phyloP scores from a whole-genome alignment of 1,139 yeast species.

The Hansenula lynferdii region DNA sequence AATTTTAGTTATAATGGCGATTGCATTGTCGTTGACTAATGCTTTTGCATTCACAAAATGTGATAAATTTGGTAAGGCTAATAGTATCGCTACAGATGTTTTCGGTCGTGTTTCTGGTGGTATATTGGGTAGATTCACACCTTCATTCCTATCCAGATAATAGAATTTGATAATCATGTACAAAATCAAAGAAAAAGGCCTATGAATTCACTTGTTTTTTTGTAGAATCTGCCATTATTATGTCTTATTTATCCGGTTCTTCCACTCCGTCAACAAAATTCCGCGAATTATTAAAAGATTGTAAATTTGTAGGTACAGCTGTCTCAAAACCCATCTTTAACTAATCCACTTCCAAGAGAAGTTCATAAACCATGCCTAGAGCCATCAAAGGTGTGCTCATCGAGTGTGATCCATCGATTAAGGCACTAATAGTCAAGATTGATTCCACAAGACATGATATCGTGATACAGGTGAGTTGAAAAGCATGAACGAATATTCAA shows the following conservation, averaged over 20 bases:
- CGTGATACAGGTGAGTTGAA: constrained; percentile 64
- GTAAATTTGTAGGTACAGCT: too few species aligned
- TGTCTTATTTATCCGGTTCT: too few species aligned
- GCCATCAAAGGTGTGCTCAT: constrained; percentile 32
- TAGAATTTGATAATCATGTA: too few species aligned
- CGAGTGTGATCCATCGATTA: constrained; percentile 83
- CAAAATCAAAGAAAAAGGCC: too few species aligned
- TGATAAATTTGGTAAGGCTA: constrained; percentile 87
- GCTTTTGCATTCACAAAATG: constrained; percentile 88
- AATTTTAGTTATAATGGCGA: constrained; percentile 58
- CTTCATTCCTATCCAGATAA: constrained; percentile 7
- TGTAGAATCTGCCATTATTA: too few species aligned
- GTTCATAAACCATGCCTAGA: too few species aligned
- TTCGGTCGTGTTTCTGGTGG: constrained; percentile 47
- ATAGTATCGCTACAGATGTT: constrained; percentile 29
- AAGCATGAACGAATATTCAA: too few species aligned
- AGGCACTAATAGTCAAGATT: constrained; percentile 77
- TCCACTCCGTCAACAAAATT: too few species aligned
- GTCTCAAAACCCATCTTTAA: too few species aligned
- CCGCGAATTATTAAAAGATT: too few species aligned
- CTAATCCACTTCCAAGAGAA: too few species aligned
- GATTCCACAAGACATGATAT: constrained; percentile 72
- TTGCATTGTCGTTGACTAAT: constrained; percentile 71
- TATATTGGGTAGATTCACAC: constrained; percentile 38
- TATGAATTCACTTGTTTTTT: too few species aligned